Conservation (phyloP, 2,329 filamentous ascomycete genomes). For the Exophiala sp. region DNA sequence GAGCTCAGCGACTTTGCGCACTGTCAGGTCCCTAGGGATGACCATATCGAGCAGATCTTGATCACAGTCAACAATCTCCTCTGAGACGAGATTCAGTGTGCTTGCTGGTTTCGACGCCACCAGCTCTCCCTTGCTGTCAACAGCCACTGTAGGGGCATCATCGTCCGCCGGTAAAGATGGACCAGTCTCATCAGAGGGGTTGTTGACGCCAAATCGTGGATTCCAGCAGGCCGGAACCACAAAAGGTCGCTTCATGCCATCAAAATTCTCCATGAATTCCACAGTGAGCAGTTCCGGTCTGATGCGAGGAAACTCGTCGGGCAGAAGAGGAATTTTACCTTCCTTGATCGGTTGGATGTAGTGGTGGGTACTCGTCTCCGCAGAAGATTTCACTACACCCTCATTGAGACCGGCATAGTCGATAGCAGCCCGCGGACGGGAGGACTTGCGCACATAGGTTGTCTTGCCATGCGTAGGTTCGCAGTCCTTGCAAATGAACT, state of each 20-base stretch:
- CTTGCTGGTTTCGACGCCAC: background rate
- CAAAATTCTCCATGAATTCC: constrained; percentile 61
- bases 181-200: background rate
- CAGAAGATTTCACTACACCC: constrained; percentile 62
- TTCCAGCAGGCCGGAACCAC: constrained; percentile 63
- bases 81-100: constrained; percentile 14
- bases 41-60: constrained; percentile 67
- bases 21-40: constrained; percentile 61
- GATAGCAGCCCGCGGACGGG: constrained; percentile 61
- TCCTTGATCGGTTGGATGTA: constrained; percentile 67
- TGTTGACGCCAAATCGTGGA: constrained; percentile 39
- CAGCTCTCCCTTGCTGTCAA: constrained; percentile 7
- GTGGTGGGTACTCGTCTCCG: constrained; percentile 63
- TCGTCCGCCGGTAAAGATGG: background rate
- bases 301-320: constrained; percentile 62
- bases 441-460: constrained; percentile 65
- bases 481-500: constrained; percentile 62
- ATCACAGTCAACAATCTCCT: constrained; percentile 55
- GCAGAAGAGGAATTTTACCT: constrained; percentile 58
- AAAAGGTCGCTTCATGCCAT: constrained; percentile 64
- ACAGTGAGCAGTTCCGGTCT: constrained; percentile 60
- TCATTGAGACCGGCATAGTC: constrained; percentile 67
- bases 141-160: background rate
- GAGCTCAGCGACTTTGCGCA: constrained; percentile 60
- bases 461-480: constrained; percentile 60